Percentiles rank a stretch among this genome's conserved stretches.
These are phyloP conservation scores for Tinospora cordifolia DNA, from an alignment of 164 flowering plant genomes.

Conservation along the genomic window DNA sequence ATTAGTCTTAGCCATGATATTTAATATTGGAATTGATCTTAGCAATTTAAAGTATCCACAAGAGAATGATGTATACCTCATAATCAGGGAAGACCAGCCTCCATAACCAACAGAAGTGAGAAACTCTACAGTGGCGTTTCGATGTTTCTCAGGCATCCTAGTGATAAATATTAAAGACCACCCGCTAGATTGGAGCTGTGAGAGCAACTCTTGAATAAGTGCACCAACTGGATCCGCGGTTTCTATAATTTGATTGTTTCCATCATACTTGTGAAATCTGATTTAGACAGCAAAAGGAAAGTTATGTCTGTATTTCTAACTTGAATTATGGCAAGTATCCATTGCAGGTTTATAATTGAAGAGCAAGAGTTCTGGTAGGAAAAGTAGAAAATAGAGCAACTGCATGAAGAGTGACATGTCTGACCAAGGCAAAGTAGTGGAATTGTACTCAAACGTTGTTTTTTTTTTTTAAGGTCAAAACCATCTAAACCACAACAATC, in stretches of 20 bases:
- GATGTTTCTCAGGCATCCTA: constrained; percentile 37
- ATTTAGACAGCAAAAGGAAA: not conserved
- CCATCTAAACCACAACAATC: not conserved
- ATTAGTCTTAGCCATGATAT: not conserved
- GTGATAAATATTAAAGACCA: constrained; percentile 48
- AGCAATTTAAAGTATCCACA: no score
- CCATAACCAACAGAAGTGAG: constrained; percentile 43
- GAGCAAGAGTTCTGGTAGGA: no score
- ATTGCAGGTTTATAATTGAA: no score
- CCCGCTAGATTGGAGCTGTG: constrained; percentile 36
- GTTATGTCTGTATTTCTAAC: not conserved
- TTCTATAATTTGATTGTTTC: constrained; percentile 18
- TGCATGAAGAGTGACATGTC: no score
- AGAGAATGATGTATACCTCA: constrained; percentile 38
- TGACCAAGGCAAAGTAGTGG: no score
- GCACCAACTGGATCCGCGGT: constrained; percentile 19
- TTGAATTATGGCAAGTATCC: not conserved
- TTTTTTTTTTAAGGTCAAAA: no score
- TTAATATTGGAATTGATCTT: not conserved
- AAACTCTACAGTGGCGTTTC: constrained; percentile 28
- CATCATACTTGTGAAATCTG: constrained; percentile 23
- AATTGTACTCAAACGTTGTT: no score
- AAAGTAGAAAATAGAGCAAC: no score
- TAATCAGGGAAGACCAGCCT: constrained; percentile 51
- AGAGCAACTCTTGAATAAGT: constrained; percentile 24